Conservation (phyloP, 768 basidiomycete genomes). For the Daedaleopsis sinensis region DNA sequence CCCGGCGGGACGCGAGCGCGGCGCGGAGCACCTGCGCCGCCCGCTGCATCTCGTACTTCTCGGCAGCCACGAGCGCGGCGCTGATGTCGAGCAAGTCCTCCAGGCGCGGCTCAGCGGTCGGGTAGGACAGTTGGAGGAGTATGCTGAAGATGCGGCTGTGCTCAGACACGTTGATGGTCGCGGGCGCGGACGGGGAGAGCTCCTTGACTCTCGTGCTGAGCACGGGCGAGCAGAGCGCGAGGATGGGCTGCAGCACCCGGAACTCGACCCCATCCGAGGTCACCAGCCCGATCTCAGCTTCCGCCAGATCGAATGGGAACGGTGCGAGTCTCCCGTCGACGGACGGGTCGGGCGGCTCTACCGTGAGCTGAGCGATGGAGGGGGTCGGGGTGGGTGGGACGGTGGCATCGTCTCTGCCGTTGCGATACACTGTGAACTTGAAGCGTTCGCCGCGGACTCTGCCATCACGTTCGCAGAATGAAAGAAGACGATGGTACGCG, state of each 20-base stretch:
- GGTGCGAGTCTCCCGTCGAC: neutral
- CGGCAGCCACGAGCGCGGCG: slow-evolving; percentile 17
- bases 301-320: neutral
- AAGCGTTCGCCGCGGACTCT: neutral
- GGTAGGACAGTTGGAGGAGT: slow-evolving; percentile 27
- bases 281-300: neutral
- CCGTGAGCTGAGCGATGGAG: neutral
- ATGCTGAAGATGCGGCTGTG: neutral
- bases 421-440: neutral
- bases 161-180: neutral
- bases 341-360: neutral
- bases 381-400: neutral
- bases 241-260: slow-evolving; percentile 35
- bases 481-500: slow-evolving; percentile 21
- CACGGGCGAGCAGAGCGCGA: slow-evolving; percentile 37
- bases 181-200: neutral
- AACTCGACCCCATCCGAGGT: slow-evolving; percentile 51
- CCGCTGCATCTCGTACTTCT: slow-evolving; percentile 21
- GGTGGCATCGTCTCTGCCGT: neutral
- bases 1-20: neutral
- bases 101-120: slow-evolving; percentile 13
- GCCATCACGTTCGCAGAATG: slow-evolving; percentile 5
- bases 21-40: neutral
- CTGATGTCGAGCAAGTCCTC: slow-evolving; percentile 11
- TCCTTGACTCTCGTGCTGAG: slow-evolving; percentile 25